These are phyloP conservation scores for Rutstroemia sydowiana DNA, from an alignment of 2,329 filamentous ascomycete genomes.

Conservation along the genomic window DNA sequence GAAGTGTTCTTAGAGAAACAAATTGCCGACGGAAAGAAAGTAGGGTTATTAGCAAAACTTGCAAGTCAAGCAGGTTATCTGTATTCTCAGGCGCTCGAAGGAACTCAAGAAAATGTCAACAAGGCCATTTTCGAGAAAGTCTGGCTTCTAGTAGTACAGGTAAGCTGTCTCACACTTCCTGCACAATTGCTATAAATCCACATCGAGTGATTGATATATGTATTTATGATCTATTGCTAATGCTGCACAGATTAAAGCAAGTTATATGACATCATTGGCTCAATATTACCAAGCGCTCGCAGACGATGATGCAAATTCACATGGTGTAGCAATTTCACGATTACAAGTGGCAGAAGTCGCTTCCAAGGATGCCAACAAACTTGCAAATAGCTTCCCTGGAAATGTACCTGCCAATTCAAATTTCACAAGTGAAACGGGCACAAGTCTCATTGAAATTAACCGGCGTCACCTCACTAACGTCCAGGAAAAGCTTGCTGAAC, in stretches of 20 bases:
- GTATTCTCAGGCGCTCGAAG: constrained; percentile 81
- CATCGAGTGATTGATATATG: not conserved
- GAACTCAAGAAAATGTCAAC: constrained; percentile 84
- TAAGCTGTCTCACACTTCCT: constrained; percentile 33
- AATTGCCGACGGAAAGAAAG: constrained; percentile 85
- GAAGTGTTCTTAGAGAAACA: constrained; percentile 98
- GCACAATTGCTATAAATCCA: not conserved
- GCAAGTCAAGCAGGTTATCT: constrained; percentile 85
- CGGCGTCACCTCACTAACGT: constrained; percentile 76
- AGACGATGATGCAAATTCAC: constrained; percentile 81
- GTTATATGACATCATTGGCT: constrained; percentile 75
- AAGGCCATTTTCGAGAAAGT: constrained; percentile 91
- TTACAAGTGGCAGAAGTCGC: constrained; percentile 73
- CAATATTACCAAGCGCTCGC: constrained; percentile 91
- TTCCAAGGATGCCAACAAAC: constrained; percentile 69
- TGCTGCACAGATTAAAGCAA: constrained; percentile 58
- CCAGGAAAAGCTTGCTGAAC: constrained; percentile 69
- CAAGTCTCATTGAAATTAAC: constrained; percentile 68
- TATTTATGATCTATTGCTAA: constrained; percentile 13
- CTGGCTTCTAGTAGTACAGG: constrained; percentile 78
- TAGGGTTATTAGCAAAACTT: constrained; percentile 83
- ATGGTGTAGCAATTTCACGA: constrained; percentile 77
- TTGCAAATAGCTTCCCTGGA: constrained; percentile 72
- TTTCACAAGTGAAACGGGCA: constrained; percentile 69
- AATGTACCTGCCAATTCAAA: constrained; percentile 77